Evolutionary conservation across 2,329 filamentous ascomycete genomes (phyloP).

Genomic region (Fonsecaea nubica): DNA sequence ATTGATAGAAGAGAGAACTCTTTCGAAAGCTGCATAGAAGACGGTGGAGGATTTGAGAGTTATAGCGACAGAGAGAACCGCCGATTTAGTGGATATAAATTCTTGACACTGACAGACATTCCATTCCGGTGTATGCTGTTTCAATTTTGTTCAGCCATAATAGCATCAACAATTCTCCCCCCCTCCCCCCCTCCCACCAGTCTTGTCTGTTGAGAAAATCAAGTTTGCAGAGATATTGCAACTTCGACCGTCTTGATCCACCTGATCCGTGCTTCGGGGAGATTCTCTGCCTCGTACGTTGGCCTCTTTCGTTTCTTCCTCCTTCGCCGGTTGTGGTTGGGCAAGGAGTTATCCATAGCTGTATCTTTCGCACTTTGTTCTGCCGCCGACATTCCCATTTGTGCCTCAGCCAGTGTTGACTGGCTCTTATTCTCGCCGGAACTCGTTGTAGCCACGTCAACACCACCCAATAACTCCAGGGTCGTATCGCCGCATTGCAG

Average conservation of each 20-base stretch:
- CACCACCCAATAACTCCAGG: constrained; percentile 34
- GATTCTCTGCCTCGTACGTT: constrained; percentile 44
- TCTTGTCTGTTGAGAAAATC: background rate
- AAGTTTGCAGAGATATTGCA: constrained; percentile 49
- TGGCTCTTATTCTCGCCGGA: constrained; percentile 16
- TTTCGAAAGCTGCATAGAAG: background rate
- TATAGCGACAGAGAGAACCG: background rate
- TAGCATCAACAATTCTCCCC: background rate
- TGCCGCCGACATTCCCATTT: background rate
- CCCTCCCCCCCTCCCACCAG: no score
- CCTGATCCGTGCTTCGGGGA: constrained; percentile 53
- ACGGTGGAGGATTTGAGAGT: background rate
- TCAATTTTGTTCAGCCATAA: background rate
- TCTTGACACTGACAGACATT: background rate
- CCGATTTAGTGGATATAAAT: background rate
- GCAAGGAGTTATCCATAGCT: constrained; percentile 28
- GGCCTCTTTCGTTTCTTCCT: constrained; percentile 40
- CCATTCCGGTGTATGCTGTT: background rate
- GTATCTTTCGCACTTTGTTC: constrained; percentile 17
- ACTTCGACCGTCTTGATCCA: constrained; percentile 58
- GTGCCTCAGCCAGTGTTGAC: background rate
- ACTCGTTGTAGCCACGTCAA: constrained; percentile 16
- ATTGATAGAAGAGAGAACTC: background rate
- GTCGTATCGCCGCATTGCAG: constrained; percentile 38
- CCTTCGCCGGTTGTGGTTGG: constrained; percentile 41